Percentiles rank a stretch among this genome's conserved stretches.
Conservation (phyloP, 1,284 basidiomycete species). For the Tetrapyrgos nigripes region DNA sequence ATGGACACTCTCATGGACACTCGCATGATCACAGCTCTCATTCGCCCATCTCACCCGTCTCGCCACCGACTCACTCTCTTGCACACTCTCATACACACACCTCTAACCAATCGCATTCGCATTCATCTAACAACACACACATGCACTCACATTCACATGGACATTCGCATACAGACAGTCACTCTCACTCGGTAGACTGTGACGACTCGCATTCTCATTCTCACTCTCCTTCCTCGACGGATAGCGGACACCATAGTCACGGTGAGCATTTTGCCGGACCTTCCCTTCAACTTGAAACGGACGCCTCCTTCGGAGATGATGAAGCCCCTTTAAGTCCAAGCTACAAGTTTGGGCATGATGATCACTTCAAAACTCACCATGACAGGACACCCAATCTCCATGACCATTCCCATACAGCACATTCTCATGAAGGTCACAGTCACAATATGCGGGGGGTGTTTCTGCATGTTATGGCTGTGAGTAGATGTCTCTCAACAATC, state of each 20-base stretch:
- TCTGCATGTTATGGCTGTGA: conserved; percentile 87
- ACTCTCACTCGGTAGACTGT: conserved; percentile 38
- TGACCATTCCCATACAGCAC: conserved; percentile 52
- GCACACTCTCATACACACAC: conserved; percentile 35
- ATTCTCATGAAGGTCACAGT: conserved; percentile 81
- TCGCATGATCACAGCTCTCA: conserved; percentile 38
- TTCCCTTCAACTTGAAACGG: neutral
- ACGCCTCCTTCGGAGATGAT: conserved; percentile 15
- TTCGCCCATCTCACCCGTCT: conserved; percentile 12
- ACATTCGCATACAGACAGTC: conserved; percentile 32
- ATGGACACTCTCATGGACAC: conserved; percentile 50
- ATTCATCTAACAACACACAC: conserved; percentile 35
- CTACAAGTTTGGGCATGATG: conserved; percentile 67
- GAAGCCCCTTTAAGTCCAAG: conserved; percentile 57
- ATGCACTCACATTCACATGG: conserved; percentile 25
- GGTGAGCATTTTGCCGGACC: conserved; percentile 5
- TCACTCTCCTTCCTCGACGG: conserved; percentile 22
- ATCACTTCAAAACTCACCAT: conserved; percentile 63
- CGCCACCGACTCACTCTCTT: conserved; percentile 29
- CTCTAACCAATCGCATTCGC: conserved; percentile 24
- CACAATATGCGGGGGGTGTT: conserved; percentile 99
- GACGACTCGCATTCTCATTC: conserved; percentile 43
- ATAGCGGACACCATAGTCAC: conserved; percentile 2
- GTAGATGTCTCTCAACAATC: conserved; percentile 29
- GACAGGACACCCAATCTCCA: conserved; percentile 57